Conservation (phyloP, 192 early-diverging fungal species). For the Lobulomyces angularis region DNA sequence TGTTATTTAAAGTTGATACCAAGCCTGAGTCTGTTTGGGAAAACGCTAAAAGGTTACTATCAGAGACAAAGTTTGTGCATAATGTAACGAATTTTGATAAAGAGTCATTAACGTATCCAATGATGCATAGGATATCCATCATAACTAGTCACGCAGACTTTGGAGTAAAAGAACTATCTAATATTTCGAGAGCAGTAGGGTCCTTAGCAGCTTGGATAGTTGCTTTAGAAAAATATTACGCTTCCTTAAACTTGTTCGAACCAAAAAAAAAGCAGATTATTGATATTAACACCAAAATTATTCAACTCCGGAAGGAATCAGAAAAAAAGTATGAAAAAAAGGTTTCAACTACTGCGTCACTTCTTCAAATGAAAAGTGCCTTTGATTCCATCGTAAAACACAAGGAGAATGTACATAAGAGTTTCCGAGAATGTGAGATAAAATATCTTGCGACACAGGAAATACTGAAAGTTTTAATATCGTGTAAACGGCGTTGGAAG, state of each 20-base stretch:
- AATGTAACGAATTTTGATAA: conserved; percentile 9
- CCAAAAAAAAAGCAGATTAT: conserved; percentile 7
- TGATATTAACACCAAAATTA: conserved; percentile 7
- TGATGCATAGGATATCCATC: conserved; percentile 5
- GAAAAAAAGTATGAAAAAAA: not conserved
- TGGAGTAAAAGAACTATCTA: conserved; percentile 2
- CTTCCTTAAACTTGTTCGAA: conserved; percentile 1
- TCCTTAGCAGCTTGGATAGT: conserved; percentile 14
- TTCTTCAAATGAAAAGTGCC: conserved; percentile 6
- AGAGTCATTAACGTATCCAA: conserved; percentile 4
- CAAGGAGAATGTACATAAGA: conserved; percentile 6
- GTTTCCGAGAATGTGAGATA: conserved; percentile 10
- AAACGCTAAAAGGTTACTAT: conserved; percentile 11
- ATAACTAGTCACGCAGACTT: conserved; percentile 8
- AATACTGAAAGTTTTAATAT: conserved; percentile 3
- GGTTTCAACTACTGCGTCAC: conserved; percentile 3
- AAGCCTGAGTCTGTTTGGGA: conserved; percentile 15
- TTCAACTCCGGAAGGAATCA: conserved; percentile 1
- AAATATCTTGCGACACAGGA: conserved; percentile 2
- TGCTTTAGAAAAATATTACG: conserved; percentile 8
- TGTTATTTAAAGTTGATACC: conserved; percentile 9
- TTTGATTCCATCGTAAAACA: conserved; percentile 16
- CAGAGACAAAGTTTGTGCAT: conserved; percentile 10
- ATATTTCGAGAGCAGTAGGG: conserved; percentile 5
- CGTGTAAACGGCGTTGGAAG: not conserved